Percentiles rank a stretch among this genome's conserved stretches.
These are phyloP conservation scores for Strobilomyces dryophilus DNA, from an alignment of 768 basidiomycete genomes.

Conservation along the genomic window DNA sequence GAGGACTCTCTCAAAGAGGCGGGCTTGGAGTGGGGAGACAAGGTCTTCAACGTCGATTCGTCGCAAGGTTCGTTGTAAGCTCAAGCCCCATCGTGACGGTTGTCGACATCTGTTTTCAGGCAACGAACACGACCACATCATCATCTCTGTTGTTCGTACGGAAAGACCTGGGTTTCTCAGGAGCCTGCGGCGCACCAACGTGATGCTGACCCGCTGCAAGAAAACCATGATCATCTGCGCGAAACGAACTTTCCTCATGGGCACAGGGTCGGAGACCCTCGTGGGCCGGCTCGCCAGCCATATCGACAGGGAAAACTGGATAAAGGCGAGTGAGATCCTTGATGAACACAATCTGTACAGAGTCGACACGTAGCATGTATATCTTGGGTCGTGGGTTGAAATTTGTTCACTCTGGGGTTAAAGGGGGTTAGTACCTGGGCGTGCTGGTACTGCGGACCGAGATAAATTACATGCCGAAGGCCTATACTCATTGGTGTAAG, in stretches of 20 bases:
- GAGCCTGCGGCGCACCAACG: constrained; percentile 67
- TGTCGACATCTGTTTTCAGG: constrained; percentile 40
- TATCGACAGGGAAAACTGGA: constrained; percentile 13
- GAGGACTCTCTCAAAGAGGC: constrained; percentile 48
- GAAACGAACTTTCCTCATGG: constrained; percentile 32
- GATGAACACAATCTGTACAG: not conserved
- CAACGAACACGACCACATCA: constrained; percentile 74
- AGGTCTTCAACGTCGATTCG: constrained; percentile 71
- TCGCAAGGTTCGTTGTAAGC: constrained; percentile 59
- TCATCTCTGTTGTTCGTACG: constrained; percentile 66
- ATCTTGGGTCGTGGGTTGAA: not conserved
- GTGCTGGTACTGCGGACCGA: too few relatives aligned
- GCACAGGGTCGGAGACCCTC: constrained; percentile 17
- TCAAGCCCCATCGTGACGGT: not conserved
- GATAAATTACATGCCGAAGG: too few relatives aligned
- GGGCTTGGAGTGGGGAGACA: constrained; percentile 55
- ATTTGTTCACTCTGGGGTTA: too few relatives aligned
- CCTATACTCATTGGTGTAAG: too few relatives aligned
- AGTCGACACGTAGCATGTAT: not conserved
- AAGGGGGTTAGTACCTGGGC: too few relatives aligned
- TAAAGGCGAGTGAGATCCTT: constrained; percentile 7
- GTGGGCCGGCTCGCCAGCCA: constrained; percentile 22
- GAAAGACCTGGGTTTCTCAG: constrained; percentile 58
- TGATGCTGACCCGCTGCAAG: constrained; percentile 80
- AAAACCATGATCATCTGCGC: constrained; percentile 69